Percentiles rank a stretch among this genome's conserved stretches.
These are phyloP conservation scores for Melastoma malabathricum DNA, from an alignment of 345 rosid species.

Conservation along the genomic window DNA sequence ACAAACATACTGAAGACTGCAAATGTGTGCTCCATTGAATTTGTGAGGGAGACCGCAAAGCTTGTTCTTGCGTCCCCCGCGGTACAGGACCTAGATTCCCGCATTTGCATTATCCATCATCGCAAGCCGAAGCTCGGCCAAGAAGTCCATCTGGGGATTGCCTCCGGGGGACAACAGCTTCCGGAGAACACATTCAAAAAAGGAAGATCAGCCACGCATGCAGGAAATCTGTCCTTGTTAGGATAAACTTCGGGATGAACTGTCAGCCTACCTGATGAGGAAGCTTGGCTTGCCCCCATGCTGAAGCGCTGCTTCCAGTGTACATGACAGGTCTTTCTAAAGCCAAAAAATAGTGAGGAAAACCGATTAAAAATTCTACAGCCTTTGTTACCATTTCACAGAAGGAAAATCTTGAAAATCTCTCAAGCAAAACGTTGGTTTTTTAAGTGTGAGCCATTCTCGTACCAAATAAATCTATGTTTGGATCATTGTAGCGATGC, in stretches of 20 bases:
- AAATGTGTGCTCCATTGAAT: no score
- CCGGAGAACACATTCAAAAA: constrained; percentile 1
- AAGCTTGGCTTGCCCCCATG: constrained; percentile 38
- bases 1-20: no score
- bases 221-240: not conserved
- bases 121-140: constrained; percentile 41
- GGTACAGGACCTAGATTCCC: constrained; percentile 13
- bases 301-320: constrained; percentile 34
- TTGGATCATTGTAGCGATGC: constrained; percentile 32
- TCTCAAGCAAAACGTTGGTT: no score
- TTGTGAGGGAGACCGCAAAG: no score
- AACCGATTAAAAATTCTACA: not conserved
- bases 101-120: constrained; percentile 27
- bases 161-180: constrained; percentile 24
- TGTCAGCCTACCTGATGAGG: constrained; percentile 45
- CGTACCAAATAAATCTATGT: constrained; percentile 61
- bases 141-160: constrained; percentile 37
- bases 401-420: no score
- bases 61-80: no score
- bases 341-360: not conserved
- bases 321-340: constrained; percentile 56
- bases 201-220: no score
- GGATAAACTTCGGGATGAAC: not conserved
- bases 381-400: no score
- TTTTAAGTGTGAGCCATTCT: constrained; percentile 1